Conservation (phyloP, 257 asterid species). For the Avicennia marina region DNA sequence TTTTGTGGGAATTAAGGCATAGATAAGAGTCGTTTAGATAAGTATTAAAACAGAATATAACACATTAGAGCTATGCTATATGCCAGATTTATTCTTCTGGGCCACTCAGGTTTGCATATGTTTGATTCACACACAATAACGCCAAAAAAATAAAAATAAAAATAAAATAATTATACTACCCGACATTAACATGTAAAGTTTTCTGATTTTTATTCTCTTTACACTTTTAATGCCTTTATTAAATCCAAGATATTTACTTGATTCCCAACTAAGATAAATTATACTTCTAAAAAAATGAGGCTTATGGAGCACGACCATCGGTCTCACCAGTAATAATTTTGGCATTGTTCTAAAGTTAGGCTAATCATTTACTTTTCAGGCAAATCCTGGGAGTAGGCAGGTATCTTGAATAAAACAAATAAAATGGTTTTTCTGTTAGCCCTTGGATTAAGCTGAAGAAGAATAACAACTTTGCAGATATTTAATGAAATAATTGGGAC, state of each 20-base stretch:
- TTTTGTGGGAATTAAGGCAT: conserved; percentile 1
- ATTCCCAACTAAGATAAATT: too few species aligned
- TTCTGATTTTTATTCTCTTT: not conserved
- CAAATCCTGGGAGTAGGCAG: not conserved
- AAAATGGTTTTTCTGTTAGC: too few species aligned
- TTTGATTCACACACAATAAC: too few species aligned
- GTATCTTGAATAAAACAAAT: not conserved
- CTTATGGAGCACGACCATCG: not conserved
- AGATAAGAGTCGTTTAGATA: not conserved
- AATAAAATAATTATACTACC: too few species aligned
- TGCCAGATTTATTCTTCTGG: not conserved
- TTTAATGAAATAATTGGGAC: conserved; percentile 11
- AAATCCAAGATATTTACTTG: conserved; percentile 5
- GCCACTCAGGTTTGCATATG: not conserved
- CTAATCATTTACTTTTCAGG: too few species aligned
- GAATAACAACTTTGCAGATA: conserved; percentile 25
- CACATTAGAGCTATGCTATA: not conserved
- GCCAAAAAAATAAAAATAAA: not conserved
- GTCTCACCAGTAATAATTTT: not conserved
- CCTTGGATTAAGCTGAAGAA: not conserved
- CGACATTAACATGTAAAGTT: too few species aligned
- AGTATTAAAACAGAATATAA: not conserved
- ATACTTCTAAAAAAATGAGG: too few species aligned
- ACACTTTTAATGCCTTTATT: conserved; percentile 6
- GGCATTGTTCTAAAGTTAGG: not conserved